Conservation (phyloP, 305 asterid genomes). For the Solanum aculeatissimum region DNA sequence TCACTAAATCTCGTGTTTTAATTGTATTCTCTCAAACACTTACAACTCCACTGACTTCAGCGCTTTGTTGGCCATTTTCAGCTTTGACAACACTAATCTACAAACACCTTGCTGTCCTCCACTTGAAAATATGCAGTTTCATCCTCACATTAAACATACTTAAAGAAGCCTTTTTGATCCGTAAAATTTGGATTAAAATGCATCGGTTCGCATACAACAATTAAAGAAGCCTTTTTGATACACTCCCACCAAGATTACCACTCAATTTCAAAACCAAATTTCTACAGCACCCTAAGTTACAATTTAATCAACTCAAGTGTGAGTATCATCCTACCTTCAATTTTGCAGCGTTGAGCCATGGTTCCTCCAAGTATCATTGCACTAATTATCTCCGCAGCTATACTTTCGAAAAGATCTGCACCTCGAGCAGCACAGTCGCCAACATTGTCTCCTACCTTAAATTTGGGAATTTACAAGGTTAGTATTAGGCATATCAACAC, state of each 20-base stretch:
- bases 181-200: background rate
- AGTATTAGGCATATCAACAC: background rate
- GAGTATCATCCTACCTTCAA: constrained; percentile 49
- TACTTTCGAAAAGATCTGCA: constrained; percentile 99
- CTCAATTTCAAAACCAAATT: background rate
- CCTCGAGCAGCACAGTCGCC: constrained; percentile 99
- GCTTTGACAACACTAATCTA: background rate
- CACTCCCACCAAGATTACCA: background rate
- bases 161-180: no score
- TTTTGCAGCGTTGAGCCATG: constrained; percentile 93
- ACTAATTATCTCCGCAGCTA: constrained; percentile 98
- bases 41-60: background rate
- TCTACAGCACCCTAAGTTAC: background rate
- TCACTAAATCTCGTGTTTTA: background rate
- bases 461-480: constrained; percentile 3
- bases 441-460: constrained; percentile 98
- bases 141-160: background rate
- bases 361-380: constrained; percentile 99
- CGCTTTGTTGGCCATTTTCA: background rate
- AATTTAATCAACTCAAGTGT: background rate
- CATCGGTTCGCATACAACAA: background rate
- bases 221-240: background rate
- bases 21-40: background rate
- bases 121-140: background rate
- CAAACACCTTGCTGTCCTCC: background rate